These are phyloP conservation scores for Exidia glandulosa DNA, from an alignment of 768 basidiomycete genomes.

Conservation along the genomic window DNA sequence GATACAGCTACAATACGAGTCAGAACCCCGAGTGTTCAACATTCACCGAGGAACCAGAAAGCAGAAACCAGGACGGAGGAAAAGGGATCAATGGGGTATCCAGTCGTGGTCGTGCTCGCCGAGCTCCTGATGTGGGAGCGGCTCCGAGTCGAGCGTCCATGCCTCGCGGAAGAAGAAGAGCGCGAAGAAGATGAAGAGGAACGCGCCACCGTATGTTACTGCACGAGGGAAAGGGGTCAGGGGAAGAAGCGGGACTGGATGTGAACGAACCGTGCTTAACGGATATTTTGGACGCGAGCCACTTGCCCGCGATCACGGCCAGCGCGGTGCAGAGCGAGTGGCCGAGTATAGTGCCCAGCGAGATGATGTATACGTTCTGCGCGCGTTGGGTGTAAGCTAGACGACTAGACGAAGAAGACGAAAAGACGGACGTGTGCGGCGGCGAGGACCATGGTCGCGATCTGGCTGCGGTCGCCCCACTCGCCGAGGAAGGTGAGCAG, in stretches of 20 bases:
- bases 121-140: neutral
- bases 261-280: constrained; percentile 74
- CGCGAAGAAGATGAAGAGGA: constrained; percentile 76
- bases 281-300: constrained; percentile 86
- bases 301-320: constrained; percentile 89
- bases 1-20: too few species aligned
- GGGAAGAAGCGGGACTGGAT: neutral
- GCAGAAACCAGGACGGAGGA: too few species aligned
- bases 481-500: constrained; percentile 95
- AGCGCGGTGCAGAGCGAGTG: constrained; percentile 80
- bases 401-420: neutral
- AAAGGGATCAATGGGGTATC: too few species aligned
- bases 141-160: constrained; percentile 11
- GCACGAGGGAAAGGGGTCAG: constrained; percentile 1
- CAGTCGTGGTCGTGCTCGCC: neutral
- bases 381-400: constrained; percentile 2
- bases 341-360: constrained; percentile 80
- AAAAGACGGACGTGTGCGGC: constrained; percentile 72
- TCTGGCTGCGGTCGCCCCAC: constrained; percentile 97
- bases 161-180: constrained; percentile 67
- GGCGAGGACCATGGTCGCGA: constrained; percentile 90
- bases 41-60: too few species aligned
- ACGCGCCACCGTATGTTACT: constrained; percentile 80
- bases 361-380: constrained; percentile 93
- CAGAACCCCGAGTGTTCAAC: too few species aligned